These are phyloP conservation scores for Wickerhamiella vanderwaltii DNA, from an alignment of 805 yeast genomes.

Conservation along the genomic window DNA sequence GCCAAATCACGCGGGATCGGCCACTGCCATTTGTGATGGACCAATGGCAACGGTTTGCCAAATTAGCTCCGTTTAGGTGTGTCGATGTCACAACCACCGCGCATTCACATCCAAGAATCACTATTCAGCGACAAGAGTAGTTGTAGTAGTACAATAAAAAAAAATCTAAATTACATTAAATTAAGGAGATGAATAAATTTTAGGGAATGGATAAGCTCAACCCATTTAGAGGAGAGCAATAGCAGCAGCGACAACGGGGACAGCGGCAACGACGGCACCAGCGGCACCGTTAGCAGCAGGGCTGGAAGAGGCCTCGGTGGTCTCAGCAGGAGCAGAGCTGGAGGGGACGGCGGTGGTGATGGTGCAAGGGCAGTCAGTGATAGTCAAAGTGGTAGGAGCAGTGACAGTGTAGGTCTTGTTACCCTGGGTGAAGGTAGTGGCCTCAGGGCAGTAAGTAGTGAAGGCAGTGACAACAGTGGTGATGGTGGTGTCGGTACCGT, in stretches of 20 bases:
- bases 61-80: too few species aligned
- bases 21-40: too few species aligned
- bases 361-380: slow-evolving; percentile 83
- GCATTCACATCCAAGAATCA: too few species aligned
- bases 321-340: slow-evolving; percentile 6
- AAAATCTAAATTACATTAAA: not conserved
- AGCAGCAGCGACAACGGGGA: slow-evolving; percentile 7
- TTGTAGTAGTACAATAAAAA: too few species aligned
- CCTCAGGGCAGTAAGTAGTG: slow-evolving; percentile 68
- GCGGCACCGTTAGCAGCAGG: slow-evolving; percentile 7
- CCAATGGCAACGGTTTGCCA: too few species aligned
- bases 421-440: slow-evolving; percentile 51
- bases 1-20: too few species aligned
- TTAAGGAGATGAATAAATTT: not conserved
- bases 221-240: slow-evolving; percentile 9
- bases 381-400: slow-evolving; percentile 67
- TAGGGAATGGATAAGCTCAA: not conserved
- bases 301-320: slow-evolving; percentile 1
- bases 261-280: slow-evolving; percentile 17
- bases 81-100: too few species aligned
- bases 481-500: slow-evolving; percentile 10
- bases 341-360: slow-evolving; percentile 15
- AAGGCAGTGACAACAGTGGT: slow-evolving; percentile 27
- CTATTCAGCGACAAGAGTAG: too few species aligned
- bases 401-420: slow-evolving; percentile 35